phyloP scores from a whole-genome alignment of 2,329 filamentous ascomycete genomes.

The Diplodia sapinea region DNA sequence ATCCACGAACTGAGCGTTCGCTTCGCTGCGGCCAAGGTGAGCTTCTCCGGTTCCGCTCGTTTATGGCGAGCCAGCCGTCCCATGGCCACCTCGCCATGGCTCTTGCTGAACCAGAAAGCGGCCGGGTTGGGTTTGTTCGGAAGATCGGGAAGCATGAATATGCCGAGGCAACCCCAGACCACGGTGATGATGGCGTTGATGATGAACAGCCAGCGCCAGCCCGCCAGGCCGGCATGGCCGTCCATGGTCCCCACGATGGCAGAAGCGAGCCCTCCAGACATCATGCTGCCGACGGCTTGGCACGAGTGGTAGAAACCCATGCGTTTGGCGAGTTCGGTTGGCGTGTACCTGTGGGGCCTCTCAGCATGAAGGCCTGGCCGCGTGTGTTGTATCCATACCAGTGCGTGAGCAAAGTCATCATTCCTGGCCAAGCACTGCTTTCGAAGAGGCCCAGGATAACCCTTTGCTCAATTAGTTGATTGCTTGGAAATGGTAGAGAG shows the following conservation, averaged over 20 bases:
- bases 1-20: not conserved
- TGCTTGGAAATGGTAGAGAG: fast-evolving
- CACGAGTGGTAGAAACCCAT: not conserved
- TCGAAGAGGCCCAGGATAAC: slow-evolving; percentile 46
- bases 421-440: slow-evolving; percentile 45
- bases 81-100: not conserved
- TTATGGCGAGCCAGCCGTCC: not conserved
- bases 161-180: not conserved
- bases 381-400: not conserved
- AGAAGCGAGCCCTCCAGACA: not conserved
- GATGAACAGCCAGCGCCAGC: not conserved
- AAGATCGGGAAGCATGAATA: not conserved
- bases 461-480: slow-evolving; percentile 41
- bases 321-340: not conserved
- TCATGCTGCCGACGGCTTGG: not conserved
- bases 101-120: not conserved
- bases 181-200: not conserved
- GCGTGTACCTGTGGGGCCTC: not conserved
- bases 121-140: not conserved
- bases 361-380: fast-evolving
- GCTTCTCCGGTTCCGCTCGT: not conserved
- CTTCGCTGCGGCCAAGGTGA: not conserved
- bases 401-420: slow-evolving; percentile 36
- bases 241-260: not conserved
- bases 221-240: not conserved